These are phyloP conservation scores for Ophiosphaerella herpotricha DNA, from an alignment of 2,329 filamentous ascomycete species.

Conservation along the genomic window DNA sequence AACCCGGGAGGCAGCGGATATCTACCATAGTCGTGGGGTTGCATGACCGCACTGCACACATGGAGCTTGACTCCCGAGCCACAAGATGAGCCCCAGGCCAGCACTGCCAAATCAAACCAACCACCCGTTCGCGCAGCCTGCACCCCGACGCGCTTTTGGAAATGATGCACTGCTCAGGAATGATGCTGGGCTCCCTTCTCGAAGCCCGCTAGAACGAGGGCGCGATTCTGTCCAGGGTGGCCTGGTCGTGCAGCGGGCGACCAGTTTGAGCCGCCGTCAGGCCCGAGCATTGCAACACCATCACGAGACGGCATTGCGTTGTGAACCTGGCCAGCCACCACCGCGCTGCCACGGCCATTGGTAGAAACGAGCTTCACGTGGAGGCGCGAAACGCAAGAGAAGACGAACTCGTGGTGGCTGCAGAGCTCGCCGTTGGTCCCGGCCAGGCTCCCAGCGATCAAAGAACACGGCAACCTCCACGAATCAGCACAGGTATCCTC, in stretches of 20 bases:
- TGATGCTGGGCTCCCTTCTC: constrained; percentile 14
- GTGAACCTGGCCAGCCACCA: constrained; percentile 11
- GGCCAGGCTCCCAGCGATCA: not conserved
- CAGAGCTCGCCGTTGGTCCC: constrained; percentile 14
- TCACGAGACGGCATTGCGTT: constrained; percentile 8
- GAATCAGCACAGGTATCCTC: constrained; percentile 14
- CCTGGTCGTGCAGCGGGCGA: constrained; percentile 24
- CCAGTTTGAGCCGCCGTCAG: constrained; percentile 22
- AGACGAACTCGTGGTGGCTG: constrained; percentile 27
- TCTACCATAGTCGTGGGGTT: constrained; percentile 2
- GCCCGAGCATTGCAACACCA: constrained; percentile 25
- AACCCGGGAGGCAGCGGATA: constrained; percentile 11
- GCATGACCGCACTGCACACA: constrained; percentile 4
- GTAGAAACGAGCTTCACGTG: constrained; percentile 10
- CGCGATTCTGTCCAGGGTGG: constrained; percentile 20
- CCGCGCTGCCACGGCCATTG: constrained; percentile 18
- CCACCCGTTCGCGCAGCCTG: not conserved
- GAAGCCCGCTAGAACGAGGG: constrained; percentile 35
- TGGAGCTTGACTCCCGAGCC: constrained; percentile 3
- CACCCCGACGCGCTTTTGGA: not conserved
- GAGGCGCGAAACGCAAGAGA: constrained; percentile 2
- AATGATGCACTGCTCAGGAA: constrained; percentile 5
- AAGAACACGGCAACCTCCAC: constrained; percentile 10
- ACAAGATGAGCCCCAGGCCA: not conserved
- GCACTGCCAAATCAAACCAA: not conserved